phyloP scores from a whole-genome alignment of 2,329 filamentous ascomycete species.

The Blastomyces gilchristii region DNA sequence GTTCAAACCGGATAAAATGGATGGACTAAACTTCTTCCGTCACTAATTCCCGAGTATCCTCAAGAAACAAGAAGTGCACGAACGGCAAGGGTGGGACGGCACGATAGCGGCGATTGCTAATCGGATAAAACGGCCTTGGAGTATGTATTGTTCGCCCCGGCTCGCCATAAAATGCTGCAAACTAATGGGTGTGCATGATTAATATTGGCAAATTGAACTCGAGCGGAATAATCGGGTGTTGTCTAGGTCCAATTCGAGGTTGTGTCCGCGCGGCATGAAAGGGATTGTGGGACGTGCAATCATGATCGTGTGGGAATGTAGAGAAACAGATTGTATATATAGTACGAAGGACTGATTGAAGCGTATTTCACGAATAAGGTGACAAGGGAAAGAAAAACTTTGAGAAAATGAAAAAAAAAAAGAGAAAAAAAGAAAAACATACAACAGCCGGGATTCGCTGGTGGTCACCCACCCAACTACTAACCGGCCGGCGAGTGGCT shows the following conservation, averaged over 20 bases:
- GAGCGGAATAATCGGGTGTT: neutral
- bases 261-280: neutral
- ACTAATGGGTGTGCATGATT: neutral
- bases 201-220: neutral
- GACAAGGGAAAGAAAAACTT: too few species aligned
- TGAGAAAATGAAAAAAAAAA: too few species aligned
- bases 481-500: neutral
- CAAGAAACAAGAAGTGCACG: neutral
- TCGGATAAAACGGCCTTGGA: neutral
- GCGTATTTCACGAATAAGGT: neutral
- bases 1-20: neutral
- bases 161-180: neutral
- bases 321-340: neutral
- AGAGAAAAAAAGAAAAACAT: too few species aligned
- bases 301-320: neutral
- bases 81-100: neutral
- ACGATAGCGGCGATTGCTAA: neutral
- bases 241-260: neutral
- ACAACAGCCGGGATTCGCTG: too few species aligned
- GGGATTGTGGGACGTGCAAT: too few species aligned
- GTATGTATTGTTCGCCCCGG: neutral
- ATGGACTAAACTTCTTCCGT: neutral
- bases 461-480: too few species aligned
- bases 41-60: neutral
- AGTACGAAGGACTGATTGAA: too few species aligned